Evolutionary conservation across 495 filamentous ascomycete genomes (phyloP).

Genomic region (Lophiotrema nucula): DNA sequence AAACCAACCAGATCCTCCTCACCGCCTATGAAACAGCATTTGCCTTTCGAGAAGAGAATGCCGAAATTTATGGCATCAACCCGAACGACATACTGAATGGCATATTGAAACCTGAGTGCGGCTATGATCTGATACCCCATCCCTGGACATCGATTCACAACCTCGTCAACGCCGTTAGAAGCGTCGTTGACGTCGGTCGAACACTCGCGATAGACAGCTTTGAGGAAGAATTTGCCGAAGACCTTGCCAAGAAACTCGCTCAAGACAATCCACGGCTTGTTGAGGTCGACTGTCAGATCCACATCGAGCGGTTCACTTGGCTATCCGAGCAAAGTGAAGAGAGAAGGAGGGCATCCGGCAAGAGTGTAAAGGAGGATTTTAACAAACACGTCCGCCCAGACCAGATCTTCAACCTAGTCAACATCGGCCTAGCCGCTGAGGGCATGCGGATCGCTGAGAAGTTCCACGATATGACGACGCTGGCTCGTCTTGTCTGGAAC

Average conservation of each 20-base stretch:
- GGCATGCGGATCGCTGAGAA: constrained; percentile 73
- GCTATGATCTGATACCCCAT: constrained; percentile 65
- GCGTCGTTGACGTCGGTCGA: constrained; percentile 50
- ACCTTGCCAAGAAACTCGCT: constrained; percentile 46
- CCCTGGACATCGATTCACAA: constrained; percentile 77
- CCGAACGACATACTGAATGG: constrained; percentile 65
- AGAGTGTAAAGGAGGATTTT: constrained; percentile 50
- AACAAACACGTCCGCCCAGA: constrained; percentile 53
- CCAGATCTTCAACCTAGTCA: constrained; percentile 61
- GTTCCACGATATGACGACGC: constrained; percentile 44
- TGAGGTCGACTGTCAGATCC: constrained; percentile 57
- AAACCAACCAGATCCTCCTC: constrained; percentile 78
- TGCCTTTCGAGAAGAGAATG: constrained; percentile 66
- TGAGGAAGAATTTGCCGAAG: constrained; percentile 24
- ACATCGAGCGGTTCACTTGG: constrained; percentile 64
- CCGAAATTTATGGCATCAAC: constrained; percentile 67
- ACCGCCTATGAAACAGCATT: constrained; percentile 70
- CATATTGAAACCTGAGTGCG: constrained; percentile 52
- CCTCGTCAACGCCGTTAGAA: constrained; percentile 54
- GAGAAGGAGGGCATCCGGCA: constrained; percentile 47
- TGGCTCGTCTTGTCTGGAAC: constrained; percentile 36
- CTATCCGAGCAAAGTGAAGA: constrained; percentile 51
- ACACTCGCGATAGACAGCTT: constrained; percentile 32
- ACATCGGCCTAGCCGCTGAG: constrained; percentile 58
- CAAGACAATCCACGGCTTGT: constrained; percentile 56